Percentiles rank a stretch among this genome's conserved stretches.
Evolutionary conservation across 2,329 filamentous ascomycete species (phyloP).

Genomic region (Cladosporium sphaerospermum): DNA sequence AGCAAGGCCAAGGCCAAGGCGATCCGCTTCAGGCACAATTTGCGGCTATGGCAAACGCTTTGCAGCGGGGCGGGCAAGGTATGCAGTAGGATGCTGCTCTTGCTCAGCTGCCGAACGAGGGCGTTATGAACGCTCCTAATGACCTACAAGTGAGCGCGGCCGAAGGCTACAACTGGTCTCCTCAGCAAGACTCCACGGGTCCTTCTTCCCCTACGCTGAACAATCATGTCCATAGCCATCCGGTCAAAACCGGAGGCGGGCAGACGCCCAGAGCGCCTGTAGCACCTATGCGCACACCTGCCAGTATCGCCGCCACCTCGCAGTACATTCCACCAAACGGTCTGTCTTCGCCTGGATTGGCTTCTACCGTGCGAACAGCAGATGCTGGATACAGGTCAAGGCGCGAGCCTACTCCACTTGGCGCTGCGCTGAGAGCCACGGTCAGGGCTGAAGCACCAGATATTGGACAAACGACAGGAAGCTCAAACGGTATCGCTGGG

Average conservation of each 20-base stretch:
- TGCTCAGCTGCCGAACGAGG: not conserved
- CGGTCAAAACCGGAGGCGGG: not conserved
- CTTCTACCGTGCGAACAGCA: no score
- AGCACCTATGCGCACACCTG: not conserved
- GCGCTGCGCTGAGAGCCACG: no score
- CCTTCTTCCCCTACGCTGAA: not conserved
- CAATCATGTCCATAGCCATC: not conserved
- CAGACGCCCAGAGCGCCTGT: not conserved
- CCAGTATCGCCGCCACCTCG: not conserved
- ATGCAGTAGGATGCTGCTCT: constrained; percentile 4
- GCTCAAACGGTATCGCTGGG: no score
- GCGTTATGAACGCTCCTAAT: not conserved
- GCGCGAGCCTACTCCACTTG: no score
- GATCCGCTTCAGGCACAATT: constrained; percentile 23
- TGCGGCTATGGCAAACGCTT: constrained; percentile 21
- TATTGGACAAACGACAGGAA: no score
- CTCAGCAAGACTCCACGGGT: not conserved
- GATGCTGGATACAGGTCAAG: no score
- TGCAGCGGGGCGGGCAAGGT: constrained; percentile 9
- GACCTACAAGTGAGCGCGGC: not conserved
- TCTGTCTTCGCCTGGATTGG: not conserved
- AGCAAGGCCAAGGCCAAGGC: constrained; percentile 19
- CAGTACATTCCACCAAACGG: not conserved
- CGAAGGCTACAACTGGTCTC: no score
- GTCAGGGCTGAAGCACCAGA: no score